Evolutionary conservation across 805 yeast genomes (phyloP), one percentile per base, ranked within the genome.

Genomic region (Kuraishia molischiana): DNA sequence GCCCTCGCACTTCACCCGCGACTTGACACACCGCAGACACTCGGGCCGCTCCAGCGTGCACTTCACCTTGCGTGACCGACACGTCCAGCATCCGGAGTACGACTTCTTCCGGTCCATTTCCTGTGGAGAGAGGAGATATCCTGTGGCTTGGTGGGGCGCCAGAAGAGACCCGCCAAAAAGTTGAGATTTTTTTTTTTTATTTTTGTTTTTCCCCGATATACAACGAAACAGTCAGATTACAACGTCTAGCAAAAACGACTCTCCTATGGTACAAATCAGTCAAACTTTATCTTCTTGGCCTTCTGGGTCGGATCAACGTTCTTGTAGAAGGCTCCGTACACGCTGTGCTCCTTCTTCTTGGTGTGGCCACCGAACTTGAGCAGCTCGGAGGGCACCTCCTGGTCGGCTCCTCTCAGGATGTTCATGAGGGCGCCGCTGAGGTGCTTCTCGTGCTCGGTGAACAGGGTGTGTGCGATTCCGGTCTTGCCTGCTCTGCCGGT

Each of bases 401-500:
- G 98, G 60, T 81, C 76, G 17, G 97, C 98, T 47, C 94, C 95
- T 48, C 95, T 74, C 51, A 92, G 68, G 31, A 92, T 89, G 56
- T 92, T 92, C 64, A 85, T 80, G 48, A 92, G 67, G 3, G 95
- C 97, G 45, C 98, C 97, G 42, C 95, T 82, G 37, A 92, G 71
- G 59, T 90, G 97, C 59, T 92, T 92, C 59, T 92, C 97, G 53
- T 87, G 92, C 47, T 89, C 97, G 5, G 98, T 92, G 67, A 92
- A 92, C 34, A 92, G 68, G 2, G 99, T 90, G 57, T 89, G 94
- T 13, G 99, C 95, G 45, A 78, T 76, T 54, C 99, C 99, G 1
- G 87, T 71, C 61, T 82, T 85, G 30, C 97, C 97, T 13, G 97
- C 98, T 65, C 97, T 79, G 44, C 97, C 97, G 6, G 97, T 90